Conservation (phyloP, 2,329 filamentous ascomycete genomes). For the Fusarium irregulare region DNA sequence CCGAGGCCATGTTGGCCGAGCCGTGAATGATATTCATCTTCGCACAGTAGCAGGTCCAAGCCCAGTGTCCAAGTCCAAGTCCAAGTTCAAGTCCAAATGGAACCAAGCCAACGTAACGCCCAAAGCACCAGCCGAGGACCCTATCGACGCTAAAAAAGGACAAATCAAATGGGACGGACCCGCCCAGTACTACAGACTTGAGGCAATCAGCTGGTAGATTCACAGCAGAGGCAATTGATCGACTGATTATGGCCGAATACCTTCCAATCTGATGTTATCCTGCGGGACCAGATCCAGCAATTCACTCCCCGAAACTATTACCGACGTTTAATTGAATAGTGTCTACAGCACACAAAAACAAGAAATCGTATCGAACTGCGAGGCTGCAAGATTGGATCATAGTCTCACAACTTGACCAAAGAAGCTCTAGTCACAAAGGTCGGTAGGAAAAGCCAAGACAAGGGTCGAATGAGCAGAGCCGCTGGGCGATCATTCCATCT, state of each 20-base stretch:
- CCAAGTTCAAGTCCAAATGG: neutral
- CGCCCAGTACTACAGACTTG: slow-evolving; percentile 29
- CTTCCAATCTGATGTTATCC: slow-evolving; percentile 39
- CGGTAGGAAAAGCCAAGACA: slow-evolving; percentile 17
- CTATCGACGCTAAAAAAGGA: slow-evolving; percentile 39
- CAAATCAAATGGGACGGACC: slow-evolving; percentile 30
- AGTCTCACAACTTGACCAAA: slow-evolving; percentile 12
- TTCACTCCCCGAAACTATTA: slow-evolving; percentile 29
- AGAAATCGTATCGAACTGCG: slow-evolving; percentile 18
- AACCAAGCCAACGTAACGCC: neutral
- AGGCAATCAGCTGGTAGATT: slow-evolving; percentile 40
- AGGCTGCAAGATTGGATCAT: slow-evolving; percentile 30
- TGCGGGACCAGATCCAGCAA: slow-evolving; percentile 15
- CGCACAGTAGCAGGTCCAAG: slow-evolving; percentile 31
- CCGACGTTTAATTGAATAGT: neutral
- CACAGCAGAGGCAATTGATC: slow-evolving; percentile 41
- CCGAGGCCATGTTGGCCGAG: slow-evolving; percentile 20
- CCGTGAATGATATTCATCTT: slow-evolving; percentile 27
- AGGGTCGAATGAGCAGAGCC: slow-evolving; percentile 35
- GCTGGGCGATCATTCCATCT: slow-evolving; percentile 26
- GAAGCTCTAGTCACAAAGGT: slow-evolving; percentile 14
- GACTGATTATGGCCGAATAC: slow-evolving; percentile 43
- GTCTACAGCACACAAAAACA: slow-evolving; percentile 19
- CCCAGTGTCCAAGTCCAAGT: neutral
- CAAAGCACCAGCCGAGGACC: slow-evolving; percentile 5